Conservation (phyloP, 352 stramenopile species). For the Globisporangium carolinianum region DNA sequence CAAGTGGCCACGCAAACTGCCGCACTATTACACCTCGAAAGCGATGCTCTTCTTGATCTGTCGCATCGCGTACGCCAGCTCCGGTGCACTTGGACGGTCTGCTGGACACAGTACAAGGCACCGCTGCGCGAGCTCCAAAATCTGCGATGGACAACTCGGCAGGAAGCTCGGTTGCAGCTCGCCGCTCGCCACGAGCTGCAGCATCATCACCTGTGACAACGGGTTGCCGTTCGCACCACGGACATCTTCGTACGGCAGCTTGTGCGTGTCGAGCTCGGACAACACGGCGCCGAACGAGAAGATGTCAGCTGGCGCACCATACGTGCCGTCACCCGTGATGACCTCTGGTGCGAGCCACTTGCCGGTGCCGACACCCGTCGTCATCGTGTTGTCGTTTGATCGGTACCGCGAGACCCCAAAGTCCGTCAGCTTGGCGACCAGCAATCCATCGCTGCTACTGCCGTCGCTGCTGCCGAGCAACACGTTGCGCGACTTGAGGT, state of each 20-base stretch:
- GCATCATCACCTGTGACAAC: constrained; percentile 33
- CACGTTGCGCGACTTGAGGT: not conserved
- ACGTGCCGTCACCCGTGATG: constrained; percentile 33
- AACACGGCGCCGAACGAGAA: constrained; percentile 57
- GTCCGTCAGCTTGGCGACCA: constrained; percentile 46
- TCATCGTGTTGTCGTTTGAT: no score
- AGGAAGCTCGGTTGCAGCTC: not conserved
- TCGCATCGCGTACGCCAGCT: no score
- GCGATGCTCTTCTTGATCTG: no score
- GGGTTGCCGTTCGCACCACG: constrained; percentile 22
- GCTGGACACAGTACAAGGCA: no score
- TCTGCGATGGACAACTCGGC: no score
- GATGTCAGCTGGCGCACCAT: constrained; percentile 43
- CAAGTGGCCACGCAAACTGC: no score
- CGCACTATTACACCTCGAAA: no score
- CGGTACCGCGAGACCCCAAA: constrained; percentile 32
- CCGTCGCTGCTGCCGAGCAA: not conserved
- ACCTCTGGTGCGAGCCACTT: constrained; percentile 55
- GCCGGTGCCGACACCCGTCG: no score
- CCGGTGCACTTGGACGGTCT: no score
- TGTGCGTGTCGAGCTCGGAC: constrained; percentile 46
- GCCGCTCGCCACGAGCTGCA: constrained; percentile 24
- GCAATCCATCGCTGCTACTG: constrained; percentile 1
- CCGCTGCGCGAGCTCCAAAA: no score
- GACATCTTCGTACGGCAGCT: constrained; percentile 40